Evolutionary conservation across 352 stramenopile species (phyloP).

Genomic region (Phytophthora vignae): DNA sequence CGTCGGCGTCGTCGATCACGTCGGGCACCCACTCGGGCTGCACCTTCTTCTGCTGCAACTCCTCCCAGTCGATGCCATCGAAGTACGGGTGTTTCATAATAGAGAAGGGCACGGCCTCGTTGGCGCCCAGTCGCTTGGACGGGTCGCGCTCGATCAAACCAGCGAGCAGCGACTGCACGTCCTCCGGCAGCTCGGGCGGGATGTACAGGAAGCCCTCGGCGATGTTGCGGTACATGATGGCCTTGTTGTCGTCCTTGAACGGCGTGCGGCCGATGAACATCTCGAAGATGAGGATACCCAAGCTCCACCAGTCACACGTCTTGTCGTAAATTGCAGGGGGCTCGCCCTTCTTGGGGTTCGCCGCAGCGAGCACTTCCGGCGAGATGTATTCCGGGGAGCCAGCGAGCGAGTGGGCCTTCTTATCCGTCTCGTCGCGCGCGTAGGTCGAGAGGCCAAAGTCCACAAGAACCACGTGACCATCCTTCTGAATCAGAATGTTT

Average conservation of each 20-base stretch:
- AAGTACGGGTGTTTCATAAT: conserved; percentile 93
- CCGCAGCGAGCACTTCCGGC: conserved; percentile 88
- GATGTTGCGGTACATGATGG: conserved; percentile 94
- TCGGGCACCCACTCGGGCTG: conserved; percentile 85
- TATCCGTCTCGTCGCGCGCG: conserved; percentile 48
- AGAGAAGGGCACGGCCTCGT: conserved; percentile 82
- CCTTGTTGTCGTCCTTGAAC: conserved; percentile 93
- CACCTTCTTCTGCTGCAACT: conserved; percentile 80
- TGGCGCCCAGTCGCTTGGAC: conserved; percentile 74
- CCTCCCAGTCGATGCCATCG: conserved; percentile 87
- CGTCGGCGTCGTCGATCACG: conserved; percentile 83
- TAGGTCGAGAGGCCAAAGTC: conserved; percentile 93
- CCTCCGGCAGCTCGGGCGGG: conserved; percentile 73
- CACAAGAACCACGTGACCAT: conserved; percentile 90
- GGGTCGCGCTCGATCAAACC: conserved; percentile 84
- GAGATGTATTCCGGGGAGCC: conserved; percentile 93
- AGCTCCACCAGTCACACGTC: conserved; percentile 92
- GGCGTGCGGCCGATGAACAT: conserved; percentile 92
- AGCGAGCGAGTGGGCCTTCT: conserved; percentile 78
- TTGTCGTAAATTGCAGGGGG: conserved; percentile 68
- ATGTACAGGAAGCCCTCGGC: conserved; percentile 85
- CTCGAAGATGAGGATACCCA: conserved; percentile 92
- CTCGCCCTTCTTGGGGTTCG: conserved; percentile 53
- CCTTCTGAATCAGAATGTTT: conserved; percentile 91
- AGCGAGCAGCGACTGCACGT: conserved; percentile 74